Conservation (phyloP, 2,329 filamentous ascomycete species). For the Sclerotinia borealis region DNA sequence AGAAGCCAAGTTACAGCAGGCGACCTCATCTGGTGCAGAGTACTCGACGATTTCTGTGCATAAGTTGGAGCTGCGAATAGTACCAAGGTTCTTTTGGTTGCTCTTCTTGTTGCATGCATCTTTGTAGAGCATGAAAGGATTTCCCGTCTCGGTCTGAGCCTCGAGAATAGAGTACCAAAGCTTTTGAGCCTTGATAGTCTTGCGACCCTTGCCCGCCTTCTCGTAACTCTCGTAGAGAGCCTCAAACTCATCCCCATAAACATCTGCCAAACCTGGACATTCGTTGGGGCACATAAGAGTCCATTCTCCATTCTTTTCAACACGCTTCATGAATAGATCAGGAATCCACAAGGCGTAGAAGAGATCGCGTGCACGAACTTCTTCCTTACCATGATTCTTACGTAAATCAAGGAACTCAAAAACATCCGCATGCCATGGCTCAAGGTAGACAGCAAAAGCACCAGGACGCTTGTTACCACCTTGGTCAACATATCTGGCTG, state of each 20-base stretch:
- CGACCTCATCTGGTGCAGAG: slow-evolving; percentile 93
- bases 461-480: slow-evolving; percentile 98
- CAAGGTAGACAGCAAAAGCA: slow-evolving; percentile 97
- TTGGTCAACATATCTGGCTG: slow-evolving; percentile 95
- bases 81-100: slow-evolving; percentile 99
- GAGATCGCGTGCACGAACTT: slow-evolving; percentile 90
- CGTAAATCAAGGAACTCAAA: slow-evolving; percentile 96
- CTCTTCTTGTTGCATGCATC: slow-evolving; percentile 97
- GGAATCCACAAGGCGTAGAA: slow-evolving; percentile 99
- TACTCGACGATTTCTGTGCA: slow-evolving; percentile 99
- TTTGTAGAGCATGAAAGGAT: slow-evolving; percentile 99
- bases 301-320: slow-evolving; percentile 95
- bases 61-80: slow-evolving; percentile 96
- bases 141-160: slow-evolving; percentile 97
- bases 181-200: slow-evolving; percentile 95
- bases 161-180: slow-evolving; percentile 98
- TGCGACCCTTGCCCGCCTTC: slow-evolving; percentile 76
- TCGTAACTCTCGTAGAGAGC: slow-evolving; percentile 92
- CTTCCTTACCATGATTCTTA: slow-evolving; percentile 99
- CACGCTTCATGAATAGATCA: slow-evolving; percentile 99
- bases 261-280: slow-evolving; percentile 88
- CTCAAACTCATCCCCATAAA: slow-evolving; percentile 97
- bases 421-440: slow-evolving; percentile 97
- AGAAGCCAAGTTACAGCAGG: slow-evolving; percentile 96
- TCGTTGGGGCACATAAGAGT: slow-evolving; percentile 98